These are phyloP conservation scores for Moesziomyces aphidis DNA, from an alignment of 1,284 basidiomycete genomes.

Conservation along the genomic window DNA sequence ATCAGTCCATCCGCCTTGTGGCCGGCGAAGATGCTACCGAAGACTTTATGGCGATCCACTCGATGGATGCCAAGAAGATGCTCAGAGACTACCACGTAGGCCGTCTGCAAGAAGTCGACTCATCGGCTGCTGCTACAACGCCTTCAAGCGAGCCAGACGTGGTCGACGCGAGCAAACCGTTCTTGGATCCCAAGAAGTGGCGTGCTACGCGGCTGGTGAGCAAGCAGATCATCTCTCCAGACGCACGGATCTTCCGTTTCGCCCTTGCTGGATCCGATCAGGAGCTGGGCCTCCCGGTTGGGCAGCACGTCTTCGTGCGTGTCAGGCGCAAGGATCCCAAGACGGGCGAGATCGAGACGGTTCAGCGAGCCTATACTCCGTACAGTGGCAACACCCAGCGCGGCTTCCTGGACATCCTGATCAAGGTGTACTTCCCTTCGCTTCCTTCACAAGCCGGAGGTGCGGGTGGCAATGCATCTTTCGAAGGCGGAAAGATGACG, in stretches of 20 bases:
- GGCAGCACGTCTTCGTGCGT: conserved; percentile 74
- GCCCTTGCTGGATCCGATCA: conserved; percentile 71
- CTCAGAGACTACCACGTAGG: conserved; percentile 70
- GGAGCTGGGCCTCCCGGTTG: conserved; percentile 74
- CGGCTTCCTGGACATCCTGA: conserved; percentile 71
- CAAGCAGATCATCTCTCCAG: conserved; percentile 71
- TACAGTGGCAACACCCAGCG: conserved; percentile 71
- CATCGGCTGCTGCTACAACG: conserved; percentile 1
- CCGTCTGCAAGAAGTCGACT: conserved; percentile 14
- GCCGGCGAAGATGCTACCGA: conserved; percentile 77
- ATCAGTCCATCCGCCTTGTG: conserved; percentile 74
- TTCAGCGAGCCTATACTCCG: conserved; percentile 77
- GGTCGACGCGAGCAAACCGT: conserved; percentile 64
- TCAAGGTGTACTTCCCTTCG: conserved; percentile 74
- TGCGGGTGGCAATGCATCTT: conserved; percentile 8
- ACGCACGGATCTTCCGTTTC: conserved; percentile 74
- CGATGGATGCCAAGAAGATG: conserved; percentile 71
- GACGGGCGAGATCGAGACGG: conserved; percentile 70
- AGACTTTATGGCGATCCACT: conserved; percentile 75
- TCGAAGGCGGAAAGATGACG: conserved; percentile 74
- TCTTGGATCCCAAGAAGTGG: conserved; percentile 74
- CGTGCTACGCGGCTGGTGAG: conserved; percentile 71
- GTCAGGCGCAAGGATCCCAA: conserved; percentile 66
- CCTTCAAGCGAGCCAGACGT: conserved; percentile 18
- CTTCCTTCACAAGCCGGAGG: too few species aligned